Conservation (phyloP, 106 monocot species). For the Agapanthus africanus region DNA sequence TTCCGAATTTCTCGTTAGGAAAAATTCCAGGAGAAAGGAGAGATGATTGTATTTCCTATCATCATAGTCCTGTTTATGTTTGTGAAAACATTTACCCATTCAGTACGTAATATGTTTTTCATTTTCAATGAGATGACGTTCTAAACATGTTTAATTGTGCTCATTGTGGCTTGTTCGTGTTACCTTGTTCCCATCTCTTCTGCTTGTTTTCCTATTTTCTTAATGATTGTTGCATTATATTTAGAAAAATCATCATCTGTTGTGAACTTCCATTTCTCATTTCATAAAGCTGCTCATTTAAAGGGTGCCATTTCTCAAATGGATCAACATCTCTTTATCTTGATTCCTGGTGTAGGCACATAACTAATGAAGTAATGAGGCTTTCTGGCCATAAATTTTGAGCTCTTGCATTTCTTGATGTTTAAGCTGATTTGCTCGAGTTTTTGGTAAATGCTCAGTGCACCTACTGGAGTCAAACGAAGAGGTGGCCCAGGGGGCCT, state of each 20-base stretch:
- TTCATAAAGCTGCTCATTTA: neutral
- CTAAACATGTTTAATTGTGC: neutral
- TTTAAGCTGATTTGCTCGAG: neutral
- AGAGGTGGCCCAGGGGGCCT: constrained; percentile 86
- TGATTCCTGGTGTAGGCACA: neutral
- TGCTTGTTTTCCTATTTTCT: no score
- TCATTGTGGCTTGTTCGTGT: neutral
- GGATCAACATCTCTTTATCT: neutral
- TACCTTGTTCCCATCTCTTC: no score
- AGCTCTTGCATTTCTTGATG: neutral
- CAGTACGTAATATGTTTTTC: neutral
- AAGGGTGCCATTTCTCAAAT: no score
- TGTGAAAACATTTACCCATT: neutral
- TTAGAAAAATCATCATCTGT: no score
- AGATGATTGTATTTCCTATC: no score
- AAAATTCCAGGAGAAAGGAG: no score
- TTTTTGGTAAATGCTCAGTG: constrained; percentile 20
- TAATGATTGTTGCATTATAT: no score
- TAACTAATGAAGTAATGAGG: neutral
- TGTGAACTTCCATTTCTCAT: neutral
- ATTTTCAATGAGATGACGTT: neutral
- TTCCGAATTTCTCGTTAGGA: no score
- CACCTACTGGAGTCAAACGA: constrained; percentile 53
- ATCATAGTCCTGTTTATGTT: no score
- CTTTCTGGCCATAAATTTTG: neutral